Percentiles rank a stretch among this genome's conserved stretches.
Evolutionary conservation across 2,329 filamentous ascomycete species (phyloP).

Genomic region (Acarospora socialis): DNA sequence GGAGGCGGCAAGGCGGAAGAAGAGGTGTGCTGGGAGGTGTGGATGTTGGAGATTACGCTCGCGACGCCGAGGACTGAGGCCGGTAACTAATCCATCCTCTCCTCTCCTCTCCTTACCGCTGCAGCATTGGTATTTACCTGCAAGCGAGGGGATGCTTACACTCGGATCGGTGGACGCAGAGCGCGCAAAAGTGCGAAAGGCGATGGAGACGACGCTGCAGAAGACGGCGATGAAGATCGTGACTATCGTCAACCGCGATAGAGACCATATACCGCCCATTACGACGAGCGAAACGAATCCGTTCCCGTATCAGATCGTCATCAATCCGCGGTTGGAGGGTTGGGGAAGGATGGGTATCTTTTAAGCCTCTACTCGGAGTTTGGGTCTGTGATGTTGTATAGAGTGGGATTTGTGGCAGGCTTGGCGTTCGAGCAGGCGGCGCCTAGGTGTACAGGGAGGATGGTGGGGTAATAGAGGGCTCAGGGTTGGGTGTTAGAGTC

Average conservation of each 20-base stretch:
- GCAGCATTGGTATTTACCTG: constrained; percentile 2
- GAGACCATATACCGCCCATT: constrained; percentile 93
- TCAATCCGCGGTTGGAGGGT: constrained; percentile 67
- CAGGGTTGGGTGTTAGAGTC: too few relatives aligned
- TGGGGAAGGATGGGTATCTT: constrained; percentile 74
- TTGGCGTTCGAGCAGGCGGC: too few relatives aligned
- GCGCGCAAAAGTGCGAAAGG: constrained; percentile 71
- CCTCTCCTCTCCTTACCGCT: constrained; percentile 7
- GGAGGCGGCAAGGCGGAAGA: constrained; percentile 57
- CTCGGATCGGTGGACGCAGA: constrained; percentile 36
- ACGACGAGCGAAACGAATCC: constrained; percentile 84
- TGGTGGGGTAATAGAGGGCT: too few relatives aligned
- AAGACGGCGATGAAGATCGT: constrained; percentile 84
- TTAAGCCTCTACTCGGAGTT: constrained; percentile 22
- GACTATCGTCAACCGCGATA: constrained; percentile 71
- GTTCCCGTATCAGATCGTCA: constrained; percentile 83
- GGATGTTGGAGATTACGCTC: constrained; percentile 87
- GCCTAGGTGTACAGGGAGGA: too few relatives aligned
- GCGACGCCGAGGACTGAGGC: constrained; percentile 78
- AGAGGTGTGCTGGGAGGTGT: constrained; percentile 93
- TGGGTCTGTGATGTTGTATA: not conserved
- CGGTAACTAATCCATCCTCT: constrained; percentile 41
- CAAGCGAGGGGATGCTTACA: constrained; percentile 5
- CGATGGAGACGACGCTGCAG: constrained; percentile 80
- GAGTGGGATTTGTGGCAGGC: too few relatives aligned